Percentiles rank a stretch among this genome's conserved stretches.
Conservation (phyloP, 2,329 filamentous ascomycete species). For the Alternaria ventricosa region DNA sequence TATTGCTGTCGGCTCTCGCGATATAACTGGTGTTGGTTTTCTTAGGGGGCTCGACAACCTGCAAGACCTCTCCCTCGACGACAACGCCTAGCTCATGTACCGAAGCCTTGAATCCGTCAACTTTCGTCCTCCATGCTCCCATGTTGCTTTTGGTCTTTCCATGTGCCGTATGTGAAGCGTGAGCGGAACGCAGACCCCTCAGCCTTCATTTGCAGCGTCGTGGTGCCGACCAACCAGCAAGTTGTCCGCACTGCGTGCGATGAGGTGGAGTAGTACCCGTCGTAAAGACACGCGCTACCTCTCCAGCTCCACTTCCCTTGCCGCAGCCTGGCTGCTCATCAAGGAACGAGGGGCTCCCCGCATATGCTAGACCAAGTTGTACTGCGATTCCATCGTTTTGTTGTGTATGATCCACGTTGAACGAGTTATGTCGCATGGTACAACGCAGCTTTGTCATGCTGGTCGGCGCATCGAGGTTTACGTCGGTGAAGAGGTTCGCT, state of each 20-base stretch:
- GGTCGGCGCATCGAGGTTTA: neutral
- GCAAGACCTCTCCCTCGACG: neutral
- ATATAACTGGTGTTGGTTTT: neutral
- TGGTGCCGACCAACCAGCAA: neutral
- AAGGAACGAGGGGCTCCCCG: neutral
- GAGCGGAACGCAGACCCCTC: neutral
- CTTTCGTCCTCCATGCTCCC: neutral
- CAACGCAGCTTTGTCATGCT: accelerated
- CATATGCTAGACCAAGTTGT: neutral
- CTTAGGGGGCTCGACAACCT: neutral
- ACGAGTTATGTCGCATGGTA: neutral
- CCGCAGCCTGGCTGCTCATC: neutral
- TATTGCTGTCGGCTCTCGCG: neutral
- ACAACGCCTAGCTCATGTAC: neutral
- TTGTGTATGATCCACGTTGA: neutral
- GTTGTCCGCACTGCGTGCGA: neutral
- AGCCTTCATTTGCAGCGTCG: neutral
- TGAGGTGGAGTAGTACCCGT: neutral
- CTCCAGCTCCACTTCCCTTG: neutral
- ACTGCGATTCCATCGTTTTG: neutral
- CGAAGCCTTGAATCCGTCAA: neutral
- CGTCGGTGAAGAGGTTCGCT: neutral
- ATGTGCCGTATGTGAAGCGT: neutral
- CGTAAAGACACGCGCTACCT: neutral
- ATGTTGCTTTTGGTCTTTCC: neutral